Percentiles rank a stretch among this genome's conserved stretches.
Conservation (phyloP, 352 stramenopile species). For the Phytopythium kandeliae region DNA sequence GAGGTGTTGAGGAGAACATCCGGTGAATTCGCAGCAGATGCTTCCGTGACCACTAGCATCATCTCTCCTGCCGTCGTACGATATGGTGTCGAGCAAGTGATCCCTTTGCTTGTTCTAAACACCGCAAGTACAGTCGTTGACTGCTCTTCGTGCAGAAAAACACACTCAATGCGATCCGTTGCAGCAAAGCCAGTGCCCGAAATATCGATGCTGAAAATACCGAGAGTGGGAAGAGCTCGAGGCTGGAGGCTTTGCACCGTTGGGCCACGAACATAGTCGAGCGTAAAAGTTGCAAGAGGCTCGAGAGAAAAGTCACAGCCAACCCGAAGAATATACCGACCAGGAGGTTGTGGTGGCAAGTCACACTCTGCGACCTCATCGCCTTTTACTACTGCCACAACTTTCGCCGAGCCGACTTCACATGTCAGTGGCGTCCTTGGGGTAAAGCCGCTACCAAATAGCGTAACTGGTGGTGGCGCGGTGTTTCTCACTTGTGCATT, state of each 20-base stretch:
- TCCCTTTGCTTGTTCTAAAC: conserved; percentile 14
- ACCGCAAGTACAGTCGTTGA: conserved; percentile 8
- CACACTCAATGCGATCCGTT: conserved; percentile 20
- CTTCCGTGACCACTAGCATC: conserved; percentile 11
- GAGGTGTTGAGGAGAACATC: conserved; percentile 15
- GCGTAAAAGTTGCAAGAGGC: conserved; percentile 12
- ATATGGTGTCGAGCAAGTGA: conserved; percentile 22
- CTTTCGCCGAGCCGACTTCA: conserved; percentile 7
- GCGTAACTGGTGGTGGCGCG: conserved; percentile 10
- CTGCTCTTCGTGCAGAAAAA: conserved; percentile 14
- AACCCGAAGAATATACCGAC: conserved; percentile 28
- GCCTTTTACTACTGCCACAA: conserved; percentile 14
- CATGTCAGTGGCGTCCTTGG: conserved; percentile 21
- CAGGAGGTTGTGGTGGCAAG: conserved; percentile 21
- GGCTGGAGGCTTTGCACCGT: conserved; percentile 15
- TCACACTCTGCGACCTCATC: conserved; percentile 18
- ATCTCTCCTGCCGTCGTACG: conserved; percentile 7
- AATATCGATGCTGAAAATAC: conserved; percentile 15
- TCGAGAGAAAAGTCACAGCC: conserved; percentile 9
- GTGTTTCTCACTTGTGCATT: conserved; percentile 10
- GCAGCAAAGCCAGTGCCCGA: conserved; percentile 16
- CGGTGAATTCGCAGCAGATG: neutral
- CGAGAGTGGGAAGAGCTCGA: conserved; percentile 12
- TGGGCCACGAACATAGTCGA: conserved; percentile 19
- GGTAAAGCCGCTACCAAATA: conserved; percentile 24